phyloP scores from a whole-genome alignment of 495 filamentous ascomycete genomes.

The Talaromyces wortmannii region DNA sequence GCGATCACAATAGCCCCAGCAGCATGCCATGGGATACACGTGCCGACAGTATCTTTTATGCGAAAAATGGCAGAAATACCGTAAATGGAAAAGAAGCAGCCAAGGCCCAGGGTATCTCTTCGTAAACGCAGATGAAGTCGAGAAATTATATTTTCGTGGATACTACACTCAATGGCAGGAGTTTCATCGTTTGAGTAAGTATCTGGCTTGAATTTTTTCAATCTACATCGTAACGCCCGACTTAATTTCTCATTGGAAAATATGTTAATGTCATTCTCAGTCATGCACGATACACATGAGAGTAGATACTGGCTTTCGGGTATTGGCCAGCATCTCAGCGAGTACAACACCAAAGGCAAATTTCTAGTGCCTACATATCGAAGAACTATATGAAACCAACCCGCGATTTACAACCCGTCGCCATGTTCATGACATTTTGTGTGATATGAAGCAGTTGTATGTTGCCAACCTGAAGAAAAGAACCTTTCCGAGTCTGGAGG shows the following conservation, averaged over 20 bases:
- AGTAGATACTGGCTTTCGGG: not conserved
- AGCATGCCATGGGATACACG: not conserved
- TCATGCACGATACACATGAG: not conserved
- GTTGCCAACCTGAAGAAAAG: not conserved
- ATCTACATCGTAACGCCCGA: not conserved
- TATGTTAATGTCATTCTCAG: not conserved
- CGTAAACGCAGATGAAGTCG: not conserved
- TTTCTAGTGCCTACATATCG: not conserved
- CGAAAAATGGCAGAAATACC: not conserved
- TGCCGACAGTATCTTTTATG: not conserved
- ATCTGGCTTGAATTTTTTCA: not conserved
- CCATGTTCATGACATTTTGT: not conserved
- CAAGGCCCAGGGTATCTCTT: not conserved
- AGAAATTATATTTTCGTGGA: not conserved
- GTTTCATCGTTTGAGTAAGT: not conserved
- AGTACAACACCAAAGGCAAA: not conserved
- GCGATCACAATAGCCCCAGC: not conserved
- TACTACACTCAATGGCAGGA: not conserved
- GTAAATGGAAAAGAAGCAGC: not conserved
- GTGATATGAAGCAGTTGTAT: not conserved
- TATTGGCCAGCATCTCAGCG: not conserved
- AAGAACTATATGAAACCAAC: not conserved
- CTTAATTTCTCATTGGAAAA: not conserved
- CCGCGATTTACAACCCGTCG: not conserved
- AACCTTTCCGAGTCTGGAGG: not conserved